Percentiles rank a stretch among this genome's conserved stretches.
These are phyloP conservation scores for Gremmenia infestans DNA, from an alignment of 2,329 filamentous ascomycete species.

Conservation along the genomic window DNA sequence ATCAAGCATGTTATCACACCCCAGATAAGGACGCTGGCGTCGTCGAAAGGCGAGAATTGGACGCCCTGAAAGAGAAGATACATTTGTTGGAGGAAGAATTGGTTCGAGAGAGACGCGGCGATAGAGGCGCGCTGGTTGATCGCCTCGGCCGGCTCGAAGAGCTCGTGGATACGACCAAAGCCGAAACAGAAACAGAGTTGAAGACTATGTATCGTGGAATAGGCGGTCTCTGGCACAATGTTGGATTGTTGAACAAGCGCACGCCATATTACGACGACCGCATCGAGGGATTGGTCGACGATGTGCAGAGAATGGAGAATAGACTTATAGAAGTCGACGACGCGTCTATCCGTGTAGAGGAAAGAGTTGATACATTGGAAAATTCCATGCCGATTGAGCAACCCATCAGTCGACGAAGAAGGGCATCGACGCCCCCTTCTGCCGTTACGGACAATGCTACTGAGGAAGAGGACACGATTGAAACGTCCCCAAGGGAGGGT, in stretches of 20 bases:
- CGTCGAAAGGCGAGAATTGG: conserved; percentile 43
- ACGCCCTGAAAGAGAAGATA: conserved; percentile 43
- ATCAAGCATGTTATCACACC: conserved; percentile 55
- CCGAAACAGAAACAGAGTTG: conserved; percentile 48
- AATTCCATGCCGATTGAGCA: conserved; percentile 5
- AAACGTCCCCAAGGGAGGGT: conserved; percentile 3
- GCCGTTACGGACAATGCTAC: conserved; percentile 1
- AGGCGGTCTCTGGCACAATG: conserved; percentile 45
- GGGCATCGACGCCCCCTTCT: conserved; percentile 28
- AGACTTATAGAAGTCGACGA: conserved; percentile 31
- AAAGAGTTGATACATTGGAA: conserved; percentile 27
- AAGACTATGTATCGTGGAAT: conserved; percentile 52
- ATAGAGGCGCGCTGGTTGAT: conserved; percentile 22
- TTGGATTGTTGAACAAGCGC: conserved; percentile 45
- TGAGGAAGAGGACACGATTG: conserved; percentile 7
- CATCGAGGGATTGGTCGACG: conserved; percentile 45
- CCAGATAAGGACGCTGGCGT: conserved; percentile 40
- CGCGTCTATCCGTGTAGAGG: conserved; percentile 32
- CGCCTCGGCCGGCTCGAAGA: conserved; percentile 44
- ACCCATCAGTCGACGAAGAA: conserved; percentile 20
- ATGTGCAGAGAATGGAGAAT: conserved; percentile 27
- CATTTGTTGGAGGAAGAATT: conserved; percentile 42
- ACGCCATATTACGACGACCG: conserved; percentile 50
- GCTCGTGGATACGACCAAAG: conserved; percentile 46
- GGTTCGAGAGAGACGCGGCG: conserved; percentile 31